phyloP scores from a whole-genome alignment of 352 stramenopile species.

The Pythium chondricola region DNA sequence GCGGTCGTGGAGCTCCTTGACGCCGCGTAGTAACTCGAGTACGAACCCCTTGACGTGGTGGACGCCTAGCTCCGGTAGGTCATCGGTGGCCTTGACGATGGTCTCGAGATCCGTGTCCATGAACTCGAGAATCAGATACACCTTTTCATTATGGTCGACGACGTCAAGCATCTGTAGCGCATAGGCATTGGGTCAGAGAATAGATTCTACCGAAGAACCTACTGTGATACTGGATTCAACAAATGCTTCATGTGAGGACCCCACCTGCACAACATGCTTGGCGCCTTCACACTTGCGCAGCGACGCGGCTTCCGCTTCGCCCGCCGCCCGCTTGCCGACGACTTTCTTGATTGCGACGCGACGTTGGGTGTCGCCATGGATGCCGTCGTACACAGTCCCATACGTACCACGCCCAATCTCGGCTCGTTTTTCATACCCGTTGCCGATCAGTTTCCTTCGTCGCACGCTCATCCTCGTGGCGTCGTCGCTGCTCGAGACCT shows the following conservation, averaged over 20 bases:
- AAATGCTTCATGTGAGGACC: too few species aligned
- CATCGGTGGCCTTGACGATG: slow-evolving; percentile 36
- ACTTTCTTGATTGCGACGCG: slow-evolving; percentile 80
- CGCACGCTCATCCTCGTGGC: slow-evolving; percentile 17
- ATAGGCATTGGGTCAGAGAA: background rate
- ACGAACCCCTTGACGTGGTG: slow-evolving; percentile 65
- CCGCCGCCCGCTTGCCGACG: slow-evolving; percentile 27
- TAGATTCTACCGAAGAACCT: background rate
- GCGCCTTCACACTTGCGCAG: slow-evolving; percentile 40
- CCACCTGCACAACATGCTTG: slow-evolving; percentile 54
- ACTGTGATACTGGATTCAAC: too few species aligned
- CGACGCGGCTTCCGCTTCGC: slow-evolving; percentile 41
- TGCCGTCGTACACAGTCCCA: slow-evolving; percentile 64
- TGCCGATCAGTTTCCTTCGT: slow-evolving; percentile 45
- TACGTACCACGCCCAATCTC: slow-evolving; percentile 82
- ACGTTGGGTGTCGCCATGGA: slow-evolving; percentile 25
- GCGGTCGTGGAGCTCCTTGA: slow-evolving; percentile 48
- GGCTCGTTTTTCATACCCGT: slow-evolving; percentile 54
- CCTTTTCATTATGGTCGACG: slow-evolving; percentile 51
- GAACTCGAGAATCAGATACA: slow-evolving; percentile 70
- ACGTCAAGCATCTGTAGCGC: slow-evolving; percentile 41
- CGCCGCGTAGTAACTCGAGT: slow-evolving; percentile 53
- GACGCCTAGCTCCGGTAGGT: slow-evolving; percentile 30
- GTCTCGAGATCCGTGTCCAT: slow-evolving; percentile 78
- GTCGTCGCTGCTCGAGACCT: slow-evolving; percentile 8